These are phyloP conservation scores for Deuterostichococcus epilithicus DNA, from an alignment of 139 green algal genomes.

Conservation along the genomic window DNA sequence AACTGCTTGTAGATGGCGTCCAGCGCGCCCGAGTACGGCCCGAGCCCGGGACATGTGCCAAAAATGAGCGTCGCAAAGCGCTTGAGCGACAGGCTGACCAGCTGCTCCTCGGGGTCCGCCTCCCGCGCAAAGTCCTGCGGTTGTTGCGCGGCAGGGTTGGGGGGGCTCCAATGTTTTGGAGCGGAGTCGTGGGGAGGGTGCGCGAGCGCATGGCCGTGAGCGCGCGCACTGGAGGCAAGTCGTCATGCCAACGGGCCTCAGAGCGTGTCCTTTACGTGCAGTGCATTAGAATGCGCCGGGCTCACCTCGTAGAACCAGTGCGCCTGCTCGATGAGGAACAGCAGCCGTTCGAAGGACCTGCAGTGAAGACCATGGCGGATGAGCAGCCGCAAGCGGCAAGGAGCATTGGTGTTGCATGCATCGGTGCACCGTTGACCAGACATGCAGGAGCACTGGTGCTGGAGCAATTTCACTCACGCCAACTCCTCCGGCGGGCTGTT, in stretches of 20 bases:
- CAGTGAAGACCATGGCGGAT: not conserved
- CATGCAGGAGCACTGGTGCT: not conserved
- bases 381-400: not conserved
- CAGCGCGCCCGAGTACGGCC: conserved; percentile 45
- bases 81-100: conserved; percentile 51
- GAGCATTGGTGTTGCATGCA: not conserved
- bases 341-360: conserved; percentile 81
- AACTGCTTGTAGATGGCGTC: conserved; percentile 81
- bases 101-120: conserved; percentile 9
- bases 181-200: not conserved
- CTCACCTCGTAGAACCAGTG: conserved; percentile 98
- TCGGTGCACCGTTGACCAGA: too few species aligned
- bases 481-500: conserved; percentile 76
- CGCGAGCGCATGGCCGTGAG: not conserved
- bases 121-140: conserved; percentile 34
- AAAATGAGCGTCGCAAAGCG: conserved; percentile 78
- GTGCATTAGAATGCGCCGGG: not conserved
- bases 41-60: conserved; percentile 58
- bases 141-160: not conserved
- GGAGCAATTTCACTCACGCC: conserved; percentile 30
- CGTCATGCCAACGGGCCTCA: too few species aligned
- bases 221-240: not conserved
- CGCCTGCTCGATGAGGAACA: conserved; percentile 92
- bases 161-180: not conserved
- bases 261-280: too few species aligned